Percentiles rank a stretch among this genome's conserved stretches.
Evolutionary conservation across 2,329 filamentous ascomycete species (phyloP).

Genomic region (Fusarium sp.): DNA sequence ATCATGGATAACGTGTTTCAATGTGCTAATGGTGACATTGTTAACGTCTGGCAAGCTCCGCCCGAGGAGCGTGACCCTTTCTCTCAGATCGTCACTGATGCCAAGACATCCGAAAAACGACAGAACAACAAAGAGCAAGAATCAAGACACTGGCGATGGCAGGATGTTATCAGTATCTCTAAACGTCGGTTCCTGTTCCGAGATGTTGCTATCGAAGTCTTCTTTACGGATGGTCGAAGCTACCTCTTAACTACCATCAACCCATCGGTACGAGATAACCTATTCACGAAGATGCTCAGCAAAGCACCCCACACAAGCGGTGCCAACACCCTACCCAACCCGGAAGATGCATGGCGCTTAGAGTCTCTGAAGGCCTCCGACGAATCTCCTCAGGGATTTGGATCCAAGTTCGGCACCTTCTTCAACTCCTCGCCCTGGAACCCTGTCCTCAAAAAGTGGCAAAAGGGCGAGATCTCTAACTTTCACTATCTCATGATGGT

Average conservation of each 20-base stretch:
- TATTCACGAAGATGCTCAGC: constrained; percentile 79
- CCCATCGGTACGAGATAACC: constrained; percentile 78
- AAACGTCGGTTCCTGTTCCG: constrained; percentile 96
- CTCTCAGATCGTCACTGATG: constrained; percentile 87
- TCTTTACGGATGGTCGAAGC: constrained; percentile 96
- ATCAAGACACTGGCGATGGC: constrained; percentile 92
- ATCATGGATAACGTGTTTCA: constrained; percentile 98
- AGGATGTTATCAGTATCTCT: constrained; percentile 93
- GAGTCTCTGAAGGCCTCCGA: constrained; percentile 81
- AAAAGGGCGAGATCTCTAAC: constrained; percentile 95
- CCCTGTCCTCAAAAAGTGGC: constrained; percentile 89
- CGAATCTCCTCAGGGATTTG: constrained; percentile 73
- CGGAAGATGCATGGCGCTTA: constrained; percentile 91
- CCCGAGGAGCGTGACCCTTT: constrained; percentile 94
- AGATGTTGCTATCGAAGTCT: constrained; percentile 96
- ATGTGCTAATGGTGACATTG: constrained; percentile 92
- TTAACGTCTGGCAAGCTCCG: constrained; percentile 95
- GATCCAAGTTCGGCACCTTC: constrained; percentile 90
- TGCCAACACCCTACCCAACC: constrained; percentile 76
- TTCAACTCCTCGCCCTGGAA: constrained; percentile 88
- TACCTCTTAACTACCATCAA: constrained; percentile 91
- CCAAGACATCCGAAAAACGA: constrained; percentile 71
- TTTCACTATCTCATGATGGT: constrained; percentile 99
- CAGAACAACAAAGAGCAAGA: constrained; percentile 77
- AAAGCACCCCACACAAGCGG: constrained; percentile 86